Base-by-base conservation (phyloP, 2,329 filamentous ascomycete species). In the Venturia pyrina region DNA sequence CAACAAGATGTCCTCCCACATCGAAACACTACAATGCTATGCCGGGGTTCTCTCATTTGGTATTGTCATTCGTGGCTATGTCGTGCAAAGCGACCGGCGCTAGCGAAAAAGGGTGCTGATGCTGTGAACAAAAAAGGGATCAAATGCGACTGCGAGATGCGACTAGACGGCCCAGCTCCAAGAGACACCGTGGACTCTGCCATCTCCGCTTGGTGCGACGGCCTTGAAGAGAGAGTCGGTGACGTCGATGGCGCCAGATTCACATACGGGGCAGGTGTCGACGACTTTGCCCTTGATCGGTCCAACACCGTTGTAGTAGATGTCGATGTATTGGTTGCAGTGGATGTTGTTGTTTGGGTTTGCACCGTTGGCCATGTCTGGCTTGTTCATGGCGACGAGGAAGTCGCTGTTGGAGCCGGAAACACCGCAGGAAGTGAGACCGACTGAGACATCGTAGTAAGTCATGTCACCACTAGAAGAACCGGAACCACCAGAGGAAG, bases 271-370 rank as follows among this genome's bases (percentile, higher is more conserved):
- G 62, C 67, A 68, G 34, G 67, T 68, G 53, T 68, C 67, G 24
- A 44, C 24, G 41, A 68, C 62, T 32, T 34, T 62, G 50, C 41
- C 64, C 21, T 68, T 37, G 37, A 44, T 28, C 5, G 43, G 21
- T 40, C 24, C 46, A 24, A 37, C 44, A 41, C 64, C 65, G 46
- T 67, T 53, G 66, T 53, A 64, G 15, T 32, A 57, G 37, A 44
- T 53, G 19, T 37, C 19, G 57, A 69, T 69, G 48, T 62, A 68
- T 62, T 68, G 68, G 67, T 71, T 69, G 65, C 72, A 73, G 41
- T 67, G 65, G 11, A 69, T 67, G 66, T 73, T 73, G 5, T 67
- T 68, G 67, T 73, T 73, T 5, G 72, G 69, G 62, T 73, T 72
- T 19, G 64, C 57, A 13, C 65, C 68, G 62, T 66, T 65, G 11